These are phyloP conservation scores for Macrocybe gigantea DNA, from an alignment of 768 basidiomycete genomes.

Conservation along the genomic window DNA sequence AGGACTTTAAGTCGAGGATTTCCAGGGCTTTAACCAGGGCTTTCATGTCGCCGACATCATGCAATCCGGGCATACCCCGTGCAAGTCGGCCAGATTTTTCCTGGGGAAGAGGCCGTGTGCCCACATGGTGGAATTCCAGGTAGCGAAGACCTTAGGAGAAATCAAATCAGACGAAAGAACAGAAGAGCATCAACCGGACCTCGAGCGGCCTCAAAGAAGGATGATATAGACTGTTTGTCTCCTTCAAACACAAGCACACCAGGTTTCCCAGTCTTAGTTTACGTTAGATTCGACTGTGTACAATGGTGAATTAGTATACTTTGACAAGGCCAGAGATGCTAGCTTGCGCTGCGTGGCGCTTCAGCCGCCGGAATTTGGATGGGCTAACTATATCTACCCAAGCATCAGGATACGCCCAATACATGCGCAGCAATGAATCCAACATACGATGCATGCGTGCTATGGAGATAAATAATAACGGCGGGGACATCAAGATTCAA, in stretches of 20 bases:
- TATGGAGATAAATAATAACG: conserved; percentile 26
- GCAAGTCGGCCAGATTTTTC: conserved; percentile 13
- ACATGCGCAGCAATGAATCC: neutral
- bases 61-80: conserved; percentile 23
- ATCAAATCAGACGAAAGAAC: neutral
- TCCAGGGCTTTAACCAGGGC: conserved; percentile 25
- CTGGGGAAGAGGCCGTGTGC: conserved; percentile 21
- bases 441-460: conserved; percentile 39
- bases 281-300: neutral
- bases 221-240: conserved; percentile 23
- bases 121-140: conserved; percentile 37
- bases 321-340: conserved; percentile 36
- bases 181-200: conserved; percentile 16
- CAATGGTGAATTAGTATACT: conserved; percentile 11
- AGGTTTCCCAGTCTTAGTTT: conserved; percentile 30
- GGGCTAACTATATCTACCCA: conserved; percentile 31
- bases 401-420: neutral
- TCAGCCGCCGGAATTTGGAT: conserved; percentile 35
- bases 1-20: conserved; percentile 25
- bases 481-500: conserved; percentile 6
- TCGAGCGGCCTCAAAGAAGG: conserved; percentile 31
- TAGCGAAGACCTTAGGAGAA: conserved; percentile 28
- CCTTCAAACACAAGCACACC: conserved; percentile 39
- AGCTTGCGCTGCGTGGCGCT: conserved; percentile 28
- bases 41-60: conserved; percentile 30